These are phyloP conservation scores for Phaeotremella skinneri DNA, from an alignment of 768 basidiomycete species.

Conservation along the genomic window DNA sequence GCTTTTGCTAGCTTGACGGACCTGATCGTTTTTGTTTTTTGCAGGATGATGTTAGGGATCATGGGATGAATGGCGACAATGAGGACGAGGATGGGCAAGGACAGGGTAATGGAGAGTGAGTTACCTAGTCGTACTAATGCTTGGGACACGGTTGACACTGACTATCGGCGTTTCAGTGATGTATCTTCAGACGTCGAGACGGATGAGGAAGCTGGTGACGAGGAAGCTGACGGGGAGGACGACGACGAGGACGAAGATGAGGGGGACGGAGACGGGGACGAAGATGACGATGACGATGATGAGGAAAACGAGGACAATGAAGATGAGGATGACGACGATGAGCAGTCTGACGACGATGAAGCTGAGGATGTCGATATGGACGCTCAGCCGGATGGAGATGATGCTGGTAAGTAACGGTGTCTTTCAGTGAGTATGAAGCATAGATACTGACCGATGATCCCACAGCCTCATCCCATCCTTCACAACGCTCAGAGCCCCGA, in stretches of 20 bases:
- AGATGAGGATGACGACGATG: conserved; percentile 35
- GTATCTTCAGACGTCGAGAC: conserved; percentile 18
- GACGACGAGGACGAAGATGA: conserved; percentile 17
- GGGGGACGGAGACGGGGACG: conserved; percentile 30
- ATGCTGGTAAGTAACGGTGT: conserved; percentile 20
- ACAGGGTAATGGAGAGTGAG: conserved; percentile 46
- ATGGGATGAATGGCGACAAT: conserved; percentile 65
- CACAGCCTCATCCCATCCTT: conserved; percentile 16
- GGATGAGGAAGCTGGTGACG: conserved; percentile 53
- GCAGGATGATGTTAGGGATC: conserved; percentile 57
- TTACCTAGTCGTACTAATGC: not conserved
- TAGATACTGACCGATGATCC: conserved; percentile 12
- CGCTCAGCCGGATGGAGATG: conserved; percentile 27
- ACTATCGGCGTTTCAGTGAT: conserved; percentile 1
- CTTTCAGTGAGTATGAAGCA: conserved; percentile 3
- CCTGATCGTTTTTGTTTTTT: not conserved
- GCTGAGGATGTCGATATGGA: conserved; percentile 26
- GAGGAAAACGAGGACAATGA: conserved; percentile 32
- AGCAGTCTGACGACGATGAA: conserved; percentile 29
- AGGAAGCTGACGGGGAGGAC: conserved; percentile 54
- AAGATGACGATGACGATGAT: conserved; percentile 29
- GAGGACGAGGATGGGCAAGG: conserved; percentile 54
- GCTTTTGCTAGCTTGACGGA: conserved; percentile 46
- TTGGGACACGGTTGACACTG: not conserved
- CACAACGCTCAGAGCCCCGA: conserved; percentile 2